Evolutionary conservation across 2,329 filamentous ascomycete species (phyloP).

Genomic region (Botrytis fragariae): DNA sequence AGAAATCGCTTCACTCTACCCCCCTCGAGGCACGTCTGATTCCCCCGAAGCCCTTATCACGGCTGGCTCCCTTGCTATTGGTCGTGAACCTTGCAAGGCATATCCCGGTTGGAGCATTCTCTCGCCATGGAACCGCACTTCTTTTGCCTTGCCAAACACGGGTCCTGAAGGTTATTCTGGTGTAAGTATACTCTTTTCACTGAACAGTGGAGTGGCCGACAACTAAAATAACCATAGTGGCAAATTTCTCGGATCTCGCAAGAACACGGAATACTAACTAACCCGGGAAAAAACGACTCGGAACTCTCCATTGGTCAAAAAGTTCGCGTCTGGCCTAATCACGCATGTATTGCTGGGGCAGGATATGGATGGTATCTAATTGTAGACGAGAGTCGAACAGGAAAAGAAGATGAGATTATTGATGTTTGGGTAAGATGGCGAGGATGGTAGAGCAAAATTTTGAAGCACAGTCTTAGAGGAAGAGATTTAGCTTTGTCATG

Average conservation of each 20-base stretch:
- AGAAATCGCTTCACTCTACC: constrained; percentile 69
- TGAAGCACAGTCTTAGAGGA: not conserved
- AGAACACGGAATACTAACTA: constrained; percentile 72
- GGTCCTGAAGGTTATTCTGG: constrained; percentile 16
- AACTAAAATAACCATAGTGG: constrained; percentile 45
- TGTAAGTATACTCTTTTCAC: not conserved
- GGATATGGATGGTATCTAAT: constrained; percentile 72
- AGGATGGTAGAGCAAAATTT: constrained; percentile 55
- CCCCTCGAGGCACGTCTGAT: constrained; percentile 49
- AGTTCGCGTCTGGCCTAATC: constrained; percentile 73
- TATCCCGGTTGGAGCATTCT: constrained; percentile 72
- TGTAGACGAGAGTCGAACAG: constrained; percentile 59
- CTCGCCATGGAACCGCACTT: constrained; percentile 52
- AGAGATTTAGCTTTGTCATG: not conserved
- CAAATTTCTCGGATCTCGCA: constrained; percentile 71
- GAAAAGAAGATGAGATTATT: constrained; percentile 59
- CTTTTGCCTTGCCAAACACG: constrained; percentile 16
- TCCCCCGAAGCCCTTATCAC: constrained; percentile 65
- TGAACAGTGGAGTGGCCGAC: not conserved
- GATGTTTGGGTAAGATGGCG: constrained; percentile 73
- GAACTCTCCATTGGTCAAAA: constrained; percentile 62
- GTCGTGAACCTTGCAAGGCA: constrained; percentile 68
- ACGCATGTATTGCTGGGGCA: constrained; percentile 73
- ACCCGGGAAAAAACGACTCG: constrained; percentile 48
- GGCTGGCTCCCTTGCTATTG: constrained; percentile 67